Base-by-base conservation (phyloP, 192 early-diverging fungal genomes). In the Backusella westeae region DNA sequence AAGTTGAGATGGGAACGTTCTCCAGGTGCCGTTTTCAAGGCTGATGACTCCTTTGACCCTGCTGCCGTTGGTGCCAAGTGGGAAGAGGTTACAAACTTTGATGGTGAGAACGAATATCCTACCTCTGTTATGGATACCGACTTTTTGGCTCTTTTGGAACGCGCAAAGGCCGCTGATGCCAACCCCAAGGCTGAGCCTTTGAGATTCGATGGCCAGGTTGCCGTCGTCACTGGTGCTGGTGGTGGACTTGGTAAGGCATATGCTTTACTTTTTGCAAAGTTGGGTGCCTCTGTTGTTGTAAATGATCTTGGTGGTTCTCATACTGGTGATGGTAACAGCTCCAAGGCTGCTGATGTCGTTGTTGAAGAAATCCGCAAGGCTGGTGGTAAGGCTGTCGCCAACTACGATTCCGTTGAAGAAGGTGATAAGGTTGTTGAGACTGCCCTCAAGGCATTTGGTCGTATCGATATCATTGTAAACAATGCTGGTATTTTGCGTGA, bases 401-500 rank as follows among this genome's bases (percentile, higher is more conserved):
- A 91, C 79, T 91, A 93, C 84, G 92, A 97, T 82, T 99, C 97
- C 32, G 97, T 99, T 26, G 97, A 97, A 80, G 93, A 97, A n/a
- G 97, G 97, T 66, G 97, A 99, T 7, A 92, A 93, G 83, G 83
- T 99, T 10, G 90, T 99, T 36, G 93, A 94, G 46, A 97, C 97
- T 6, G 97, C 96, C 6, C 87, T 99, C 74, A 88, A 93, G 79
- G 90, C 90, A 19, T 94, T 92, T 85, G 93, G 93, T 7, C 90
- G 92, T 10, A 76, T 94, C 69, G 93, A 94, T 74, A 84, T 99
- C 73, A 75, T 99, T 29, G 89, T 99, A 78, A 99, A 99, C 90
- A 99, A 99, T 78, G 97, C 97, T 23, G 97, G 97, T 75, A 98
- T 99, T 69, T 87, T 99, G 70, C 91, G 97, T 75, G 97, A 99